phyloP scores from a whole-genome alignment of 768 basidiomycete genomes.

The Epithele typhae region DNA sequence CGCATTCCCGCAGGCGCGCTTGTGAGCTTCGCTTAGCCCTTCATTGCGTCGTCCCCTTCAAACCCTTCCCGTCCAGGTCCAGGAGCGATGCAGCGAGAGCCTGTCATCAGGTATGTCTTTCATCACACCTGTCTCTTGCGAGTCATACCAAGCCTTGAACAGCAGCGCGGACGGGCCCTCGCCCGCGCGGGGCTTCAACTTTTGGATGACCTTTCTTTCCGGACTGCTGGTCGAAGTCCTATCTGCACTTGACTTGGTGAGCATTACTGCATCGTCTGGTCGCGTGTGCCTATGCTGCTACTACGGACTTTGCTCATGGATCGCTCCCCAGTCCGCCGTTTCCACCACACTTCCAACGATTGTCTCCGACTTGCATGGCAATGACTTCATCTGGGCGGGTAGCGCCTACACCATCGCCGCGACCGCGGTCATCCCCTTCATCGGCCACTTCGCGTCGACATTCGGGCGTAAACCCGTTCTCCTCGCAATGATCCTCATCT shows the following conservation, averaged over 20 bases:
- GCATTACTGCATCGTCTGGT: neutral
- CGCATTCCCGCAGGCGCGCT: too few relatives aligned
- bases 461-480: slow-evolving; percentile 17
- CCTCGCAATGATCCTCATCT: slow-evolving; percentile 25
- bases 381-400: slow-evolving; percentile 21
- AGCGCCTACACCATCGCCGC: slow-evolving; percentile 31
- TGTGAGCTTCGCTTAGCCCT: too few relatives aligned
- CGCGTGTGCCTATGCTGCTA: too few relatives aligned
- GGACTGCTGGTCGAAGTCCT: slow-evolving; percentile 9
- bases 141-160: too few relatives aligned
- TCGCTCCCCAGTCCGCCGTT: slow-evolving; percentile 11
- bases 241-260: slow-evolving; percentile 10
- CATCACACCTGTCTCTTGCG: too few relatives aligned
- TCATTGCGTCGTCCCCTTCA: too few relatives aligned
- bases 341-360: slow-evolving; percentile 17
- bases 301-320: neutral
- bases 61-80: too few relatives aligned
- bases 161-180: too few relatives aligned
- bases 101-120: too few relatives aligned
- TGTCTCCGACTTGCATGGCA: slow-evolving; percentile 12
- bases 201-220: slow-evolving; percentile 13
- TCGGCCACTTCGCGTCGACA: slow-evolving; percentile 21
- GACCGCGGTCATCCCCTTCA: slow-evolving; percentile 31
- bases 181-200: slow-evolving; percentile 6
- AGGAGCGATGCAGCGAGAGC: too few relatives aligned